A percentile compares a stretch with the other conserved stretches of the same genome.
These are phyloP conservation scores for Candida stauntonica DNA, from an alignment of 805 yeast species.

Conservation along the genomic window DNA sequence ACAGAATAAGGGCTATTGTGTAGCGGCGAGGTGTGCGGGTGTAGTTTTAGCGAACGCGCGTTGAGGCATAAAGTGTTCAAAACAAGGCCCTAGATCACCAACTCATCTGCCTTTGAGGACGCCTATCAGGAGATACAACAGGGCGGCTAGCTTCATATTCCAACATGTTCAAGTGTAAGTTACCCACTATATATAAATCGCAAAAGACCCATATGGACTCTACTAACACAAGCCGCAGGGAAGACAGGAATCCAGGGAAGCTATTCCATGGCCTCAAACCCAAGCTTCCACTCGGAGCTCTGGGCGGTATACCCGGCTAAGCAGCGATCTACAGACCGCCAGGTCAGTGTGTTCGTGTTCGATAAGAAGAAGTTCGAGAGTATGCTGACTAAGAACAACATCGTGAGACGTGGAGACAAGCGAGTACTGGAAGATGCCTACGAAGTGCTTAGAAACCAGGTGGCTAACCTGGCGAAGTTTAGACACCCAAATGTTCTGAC, in stretches of 20 bases:
- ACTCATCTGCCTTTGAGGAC: too few relatives aligned
- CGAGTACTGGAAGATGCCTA: conserved; percentile 55
- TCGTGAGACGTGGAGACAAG: conserved; percentile 45
- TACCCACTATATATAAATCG: not conserved
- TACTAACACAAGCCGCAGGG: conserved; percentile 10
- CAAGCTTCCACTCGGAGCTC: conserved; percentile 69
- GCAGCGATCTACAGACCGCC: conserved; percentile 52
- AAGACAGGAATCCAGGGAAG: conserved; percentile 58
- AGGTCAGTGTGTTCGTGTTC: conserved; percentile 82
- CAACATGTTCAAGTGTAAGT: conserved; percentile 16
- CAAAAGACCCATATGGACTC: not conserved
- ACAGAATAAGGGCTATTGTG: too few relatives aligned
- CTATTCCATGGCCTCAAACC: conserved; percentile 66
- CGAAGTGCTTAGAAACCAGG: conserved; percentile 62
- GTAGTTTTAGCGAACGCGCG: not conserved
- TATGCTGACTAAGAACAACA: conserved; percentile 45
- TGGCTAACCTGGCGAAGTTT: conserved; percentile 67
- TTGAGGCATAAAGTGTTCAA: too few relatives aligned
- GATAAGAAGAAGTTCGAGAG: conserved; percentile 74
- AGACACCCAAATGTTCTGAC: conserved; percentile 88
- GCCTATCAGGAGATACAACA: too few relatives aligned
- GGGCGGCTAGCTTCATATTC: too few relatives aligned
- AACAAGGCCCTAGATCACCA: too few relatives aligned
- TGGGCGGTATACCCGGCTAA: conserved; percentile 89
- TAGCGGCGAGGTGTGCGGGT: not conserved